These are phyloP conservation scores for Colletotrichum acutatum DNA, from an alignment of 2,329 filamentous ascomycete genomes.

Conservation along the genomic window DNA sequence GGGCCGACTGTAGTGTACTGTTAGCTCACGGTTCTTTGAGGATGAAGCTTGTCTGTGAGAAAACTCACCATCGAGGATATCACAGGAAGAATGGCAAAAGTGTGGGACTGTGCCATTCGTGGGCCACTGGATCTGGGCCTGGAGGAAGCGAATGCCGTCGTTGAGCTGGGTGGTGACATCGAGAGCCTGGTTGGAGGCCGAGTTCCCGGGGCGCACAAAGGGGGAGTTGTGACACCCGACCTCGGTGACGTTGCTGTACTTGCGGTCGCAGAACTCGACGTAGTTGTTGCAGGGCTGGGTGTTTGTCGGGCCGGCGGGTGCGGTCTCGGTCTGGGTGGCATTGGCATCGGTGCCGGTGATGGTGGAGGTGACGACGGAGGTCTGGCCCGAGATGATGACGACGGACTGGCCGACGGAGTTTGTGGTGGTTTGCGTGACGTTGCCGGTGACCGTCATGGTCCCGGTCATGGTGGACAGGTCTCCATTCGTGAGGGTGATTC, in stretches of 20 bases:
- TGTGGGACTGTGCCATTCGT: constrained; percentile 64
- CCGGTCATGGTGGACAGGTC: constrained; percentile 42
- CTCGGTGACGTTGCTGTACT: constrained; percentile 85
- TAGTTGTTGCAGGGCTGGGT: constrained; percentile 85
- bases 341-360: constrained; percentile 45
- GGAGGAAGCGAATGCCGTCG: constrained; percentile 76
- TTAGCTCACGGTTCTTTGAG: constrained; percentile 1
- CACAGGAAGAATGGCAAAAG: constrained; percentile 88
- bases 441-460: constrained; percentile 46
- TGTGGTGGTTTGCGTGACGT: constrained; percentile 41
- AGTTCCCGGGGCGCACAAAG: constrained; percentile 76
- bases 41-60: too few species aligned
- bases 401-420: constrained; percentile 46
- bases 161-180: constrained; percentile 77
- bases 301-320: constrained; percentile 66
- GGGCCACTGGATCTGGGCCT: constrained; percentile 72
- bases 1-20: constrained; percentile 66
- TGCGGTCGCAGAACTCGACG: constrained; percentile 78
- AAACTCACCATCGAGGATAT: constrained; percentile 71
- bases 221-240: constrained; percentile 85
- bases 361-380: constrained; percentile 53
- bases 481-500: constrained; percentile 52
- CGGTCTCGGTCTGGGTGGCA: constrained; percentile 53
- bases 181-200: constrained; percentile 80
- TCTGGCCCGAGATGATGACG: constrained; percentile 59